phyloP scores from a whole-genome alignment of 176 grass and related monocot species.

The Miscanthus lutarioriparius region DNA sequence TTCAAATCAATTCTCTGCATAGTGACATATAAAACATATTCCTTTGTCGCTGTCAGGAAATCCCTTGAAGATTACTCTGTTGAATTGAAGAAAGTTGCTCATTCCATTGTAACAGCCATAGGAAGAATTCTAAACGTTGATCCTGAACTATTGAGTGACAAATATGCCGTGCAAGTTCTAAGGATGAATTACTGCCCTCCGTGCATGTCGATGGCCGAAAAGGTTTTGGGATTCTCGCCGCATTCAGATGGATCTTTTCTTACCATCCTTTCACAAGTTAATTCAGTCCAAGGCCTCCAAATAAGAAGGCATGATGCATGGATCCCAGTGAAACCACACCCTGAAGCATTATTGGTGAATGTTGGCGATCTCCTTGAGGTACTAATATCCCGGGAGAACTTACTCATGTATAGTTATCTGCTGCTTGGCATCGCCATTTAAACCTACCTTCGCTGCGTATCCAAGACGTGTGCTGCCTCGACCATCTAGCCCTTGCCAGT shows the following conservation, averaged over 20 bases:
- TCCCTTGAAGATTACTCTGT: constrained; percentile 48
- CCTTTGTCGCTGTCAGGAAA: not conserved
- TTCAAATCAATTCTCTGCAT: not conserved
- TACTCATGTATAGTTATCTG: no score
- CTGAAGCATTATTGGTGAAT: constrained; percentile 44
- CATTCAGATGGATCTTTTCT: constrained; percentile 49
- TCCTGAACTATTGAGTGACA: constrained; percentile 15
- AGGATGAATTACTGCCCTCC: constrained; percentile 68
- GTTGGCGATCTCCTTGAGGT: constrained; percentile 56
- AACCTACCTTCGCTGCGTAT: no score
- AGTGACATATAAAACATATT: not conserved
- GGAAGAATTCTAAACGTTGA: constrained; percentile 39
- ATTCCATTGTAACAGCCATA: constrained; percentile 30
- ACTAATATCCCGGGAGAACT: not conserved
- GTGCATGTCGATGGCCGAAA: constrained; percentile 34
- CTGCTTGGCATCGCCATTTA: no score
- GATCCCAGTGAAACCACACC: constrained; percentile 40
- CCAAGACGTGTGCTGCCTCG: no score
- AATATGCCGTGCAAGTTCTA: constrained; percentile 33
- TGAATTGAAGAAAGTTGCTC: constrained; percentile 37
- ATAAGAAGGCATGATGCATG: constrained; percentile 36
- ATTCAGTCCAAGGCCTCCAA: constrained; percentile 47
- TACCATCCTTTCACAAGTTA: constrained; percentile 41
- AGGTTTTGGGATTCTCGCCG: constrained; percentile 47
- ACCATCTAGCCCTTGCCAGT: no score